Base-by-base conservation (phyloP, 192 early-diverging fungal genomes). In the Entomortierella lignicola region DNA sequence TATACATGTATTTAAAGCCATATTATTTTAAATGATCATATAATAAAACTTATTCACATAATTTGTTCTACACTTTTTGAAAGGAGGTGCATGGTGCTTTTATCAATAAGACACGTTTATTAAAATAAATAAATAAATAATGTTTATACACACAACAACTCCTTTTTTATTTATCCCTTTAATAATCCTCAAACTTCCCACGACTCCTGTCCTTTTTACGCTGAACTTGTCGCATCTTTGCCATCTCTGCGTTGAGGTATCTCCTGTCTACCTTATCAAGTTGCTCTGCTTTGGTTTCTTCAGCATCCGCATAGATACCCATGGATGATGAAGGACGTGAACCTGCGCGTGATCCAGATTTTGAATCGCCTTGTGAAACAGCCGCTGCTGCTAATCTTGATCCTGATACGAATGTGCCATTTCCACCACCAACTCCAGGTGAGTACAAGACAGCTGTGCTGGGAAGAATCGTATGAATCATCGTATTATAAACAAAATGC, bases 221-320 rank as follows among this genome's bases (percentile, higher is more conserved):
- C 51, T 79, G 75, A 18, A 79, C 68, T 42, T 79, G 75, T 43
- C 75, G 23, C 51, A 79, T 70, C 62, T 70, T 79, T 55, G 67
- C 68, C 75, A 79, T 79, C 52, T 79, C 75, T 0, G 75, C 75
- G 42, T 79, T 79, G 2, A 79, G 34, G n/a, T 79, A 79, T 39
- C 63, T 79, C 37, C 68, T 67, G 37, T 79, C 75, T 7, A 79
- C 63, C 42, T 52, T 63, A 37, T 79, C 75, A 18, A 66, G 62
- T 39, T 79, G 62, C 27, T 79, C 75, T 15, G 67, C 75, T 57
- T 79, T 79, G 51, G 75, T 42, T 8, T 79, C 75, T 26, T 69
- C 75, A 26, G 75, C 75, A 42, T 79, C 75, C 13, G 75, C 75
- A 55, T 79, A 79, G 37, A 69, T 69, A 6, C 75, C 67, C 67